Evolutionary conservation across 2,329 filamentous ascomycete species (phyloP).

Genomic region (Rhynchosporium graminicola): DNA sequence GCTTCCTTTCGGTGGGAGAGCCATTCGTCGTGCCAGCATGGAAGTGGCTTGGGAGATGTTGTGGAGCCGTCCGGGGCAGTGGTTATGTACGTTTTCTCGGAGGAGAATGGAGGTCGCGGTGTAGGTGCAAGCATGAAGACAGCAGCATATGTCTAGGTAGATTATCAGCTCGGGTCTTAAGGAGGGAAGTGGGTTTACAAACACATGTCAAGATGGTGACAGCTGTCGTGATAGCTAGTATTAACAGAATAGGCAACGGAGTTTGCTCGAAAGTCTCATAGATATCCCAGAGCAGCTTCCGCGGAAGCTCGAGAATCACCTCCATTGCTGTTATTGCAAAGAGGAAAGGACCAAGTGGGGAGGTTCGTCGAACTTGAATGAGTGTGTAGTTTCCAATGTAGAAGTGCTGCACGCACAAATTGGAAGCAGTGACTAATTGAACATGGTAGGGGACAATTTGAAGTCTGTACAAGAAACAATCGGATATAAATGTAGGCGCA

Average conservation of each 20-base stretch:
- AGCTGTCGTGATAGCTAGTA: slow-evolving; percentile 20
- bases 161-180: neutral
- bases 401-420: slow-evolving; percentile 19
- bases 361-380: slow-evolving; percentile 13
- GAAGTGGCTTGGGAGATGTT: slow-evolving; percentile 58
- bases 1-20: slow-evolving; percentile 59
- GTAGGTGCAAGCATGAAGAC: slow-evolving; percentile 78
- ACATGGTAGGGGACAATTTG: slow-evolving; percentile 21
- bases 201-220: slow-evolving; percentile 22
- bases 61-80: slow-evolving; percentile 64
- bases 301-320: slow-evolving; percentile 23
- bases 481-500: slow-evolving; percentile 13
- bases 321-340: slow-evolving; percentile 21
- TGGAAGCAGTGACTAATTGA: slow-evolving; percentile 13
- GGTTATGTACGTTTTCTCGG: slow-evolving; percentile 85
- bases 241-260: slow-evolving; percentile 21
- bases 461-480: slow-evolving; percentile 19
- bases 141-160: slow-evolving; percentile 61
- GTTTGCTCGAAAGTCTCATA: slow-evolving; percentile 19
- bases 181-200: neutral
- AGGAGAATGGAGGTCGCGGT: slow-evolving; percentile 70
- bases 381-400: slow-evolving; percentile 19
- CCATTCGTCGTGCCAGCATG: slow-evolving; percentile 86
- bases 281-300: slow-evolving; percentile 17
- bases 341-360: neutral